These are phyloP conservation scores for Aspergillus baeticus DNA, from an alignment of 495 filamentous ascomycete species.

Conservation along the genomic window DNA sequence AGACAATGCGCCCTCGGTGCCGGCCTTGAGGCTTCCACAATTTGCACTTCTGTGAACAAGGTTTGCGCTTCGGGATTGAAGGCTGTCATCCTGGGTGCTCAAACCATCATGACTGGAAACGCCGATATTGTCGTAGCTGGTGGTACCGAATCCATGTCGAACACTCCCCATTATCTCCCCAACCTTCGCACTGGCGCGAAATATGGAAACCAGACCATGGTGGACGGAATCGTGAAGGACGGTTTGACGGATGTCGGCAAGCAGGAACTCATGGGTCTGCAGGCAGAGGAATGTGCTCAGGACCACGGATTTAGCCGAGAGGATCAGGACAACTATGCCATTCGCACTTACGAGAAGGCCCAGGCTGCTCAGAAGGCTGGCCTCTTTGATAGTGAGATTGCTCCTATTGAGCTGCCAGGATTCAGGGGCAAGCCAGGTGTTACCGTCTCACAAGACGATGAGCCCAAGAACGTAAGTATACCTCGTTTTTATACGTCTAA, in stretches of 20 bases:
- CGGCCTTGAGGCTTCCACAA: conserved; percentile 72
- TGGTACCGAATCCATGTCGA: conserved; percentile 96
- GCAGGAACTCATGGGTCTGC: conserved; percentile 91
- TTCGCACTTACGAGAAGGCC: conserved; percentile 86
- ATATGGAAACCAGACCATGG: conserved; percentile 80
- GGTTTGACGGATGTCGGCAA: conserved; percentile 86
- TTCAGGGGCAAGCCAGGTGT: conserved; percentile 87
- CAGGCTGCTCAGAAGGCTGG: conserved; percentile 79
- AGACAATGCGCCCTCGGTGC: conserved; percentile 89
- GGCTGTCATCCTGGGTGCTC: conserved; percentile 89
- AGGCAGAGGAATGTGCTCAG: conserved; percentile 85
- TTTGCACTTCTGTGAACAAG: conserved; percentile 96
- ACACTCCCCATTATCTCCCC: conserved; percentile 93
- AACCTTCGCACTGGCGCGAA: conserved; percentile 79
- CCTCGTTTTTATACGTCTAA: neutral
- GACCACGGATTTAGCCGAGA: conserved; percentile 80
- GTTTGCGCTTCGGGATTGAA: conserved; percentile 95
- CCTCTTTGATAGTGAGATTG: conserved; percentile 80
- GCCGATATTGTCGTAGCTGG: conserved; percentile 88
- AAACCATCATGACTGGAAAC: conserved; percentile 94
- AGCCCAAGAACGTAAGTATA: conserved; percentile 77
- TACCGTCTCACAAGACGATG: conserved; percentile 82
- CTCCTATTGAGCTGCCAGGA: conserved; percentile 81
- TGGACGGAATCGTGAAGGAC: conserved; percentile 90
- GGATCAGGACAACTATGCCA: conserved; percentile 90